phyloP scores from a whole-genome alignment of 257 asterid species.

The Anisodus acutangulus region DNA sequence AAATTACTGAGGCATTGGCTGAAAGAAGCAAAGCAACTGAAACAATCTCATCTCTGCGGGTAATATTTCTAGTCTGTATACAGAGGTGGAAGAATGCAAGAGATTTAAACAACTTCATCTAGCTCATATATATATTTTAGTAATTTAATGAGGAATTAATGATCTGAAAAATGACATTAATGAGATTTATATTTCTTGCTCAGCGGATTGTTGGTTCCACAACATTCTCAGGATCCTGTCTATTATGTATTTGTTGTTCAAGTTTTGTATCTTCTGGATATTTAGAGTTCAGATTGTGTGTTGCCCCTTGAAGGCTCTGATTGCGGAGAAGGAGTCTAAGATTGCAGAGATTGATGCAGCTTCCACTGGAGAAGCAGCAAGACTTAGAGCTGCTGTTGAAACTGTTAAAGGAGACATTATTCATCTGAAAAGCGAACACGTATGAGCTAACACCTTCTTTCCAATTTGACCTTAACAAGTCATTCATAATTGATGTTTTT shows the following conservation, averaged over 20 bases:
- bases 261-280: slow-evolving; percentile 11
- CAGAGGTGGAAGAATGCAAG: background rate
- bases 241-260: background rate
- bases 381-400: slow-evolving; percentile 88
- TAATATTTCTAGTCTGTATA: slow-evolving; percentile 43
- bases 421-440: slow-evolving; percentile 73
- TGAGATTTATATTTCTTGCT: background rate
- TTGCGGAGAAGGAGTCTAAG: slow-evolving; percentile 83
- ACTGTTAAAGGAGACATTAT: slow-evolving; percentile 80
- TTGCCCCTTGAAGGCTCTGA: slow-evolving; percentile 56
- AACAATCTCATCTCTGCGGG: slow-evolving; percentile 84
- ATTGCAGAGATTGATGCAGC: slow-evolving; percentile 99
- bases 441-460: slow-evolving; percentile 42
- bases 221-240: slow-evolving; percentile 4
- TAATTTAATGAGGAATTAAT: background rate
- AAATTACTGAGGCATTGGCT: slow-evolving; percentile 74
- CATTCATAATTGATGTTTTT: background rate
- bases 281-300: slow-evolving; percentile 20
- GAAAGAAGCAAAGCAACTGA: slow-evolving; percentile 85
- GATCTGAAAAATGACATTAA: slow-evolving; percentile 5
- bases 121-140: background rate
- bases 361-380: slow-evolving; percentile 96
- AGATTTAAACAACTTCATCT: background rate
- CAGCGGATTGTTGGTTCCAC: slow-evolving; percentile 19
- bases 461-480: slow-evolving; percentile 16